Evolutionary conservation across 371 early-diverging fungal genomes (phyloP).

Genomic region (Haplosporangium sp.): DNA sequence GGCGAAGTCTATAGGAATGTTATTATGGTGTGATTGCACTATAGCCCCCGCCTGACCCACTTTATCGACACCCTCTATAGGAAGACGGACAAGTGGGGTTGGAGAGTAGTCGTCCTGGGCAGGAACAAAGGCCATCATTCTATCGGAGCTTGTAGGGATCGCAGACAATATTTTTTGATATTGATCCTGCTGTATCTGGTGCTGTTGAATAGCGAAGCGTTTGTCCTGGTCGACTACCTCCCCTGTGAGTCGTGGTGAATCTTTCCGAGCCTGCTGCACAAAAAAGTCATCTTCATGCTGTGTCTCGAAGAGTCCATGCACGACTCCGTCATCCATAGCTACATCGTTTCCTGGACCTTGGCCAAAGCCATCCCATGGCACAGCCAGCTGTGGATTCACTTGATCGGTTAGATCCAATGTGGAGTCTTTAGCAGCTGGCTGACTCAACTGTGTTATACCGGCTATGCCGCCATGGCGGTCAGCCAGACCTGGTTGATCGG

Average conservation of each 20-base stretch:
- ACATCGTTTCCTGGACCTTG: conserved; percentile 39
- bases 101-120: conserved; percentile 21
- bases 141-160: conserved; percentile 24
- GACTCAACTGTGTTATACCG: neutral
- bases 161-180: conserved; percentile 25
- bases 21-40: neutral
- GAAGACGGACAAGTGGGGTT: conserved; percentile 10
- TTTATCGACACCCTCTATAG: neutral
- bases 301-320: conserved; percentile 2
- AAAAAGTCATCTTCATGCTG: conserved; percentile 12
- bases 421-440: neutral
- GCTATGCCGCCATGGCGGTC: conserved; percentile 40
- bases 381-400: conserved; percentile 28
- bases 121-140: conserved; percentile 11
- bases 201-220: conserved; percentile 12
- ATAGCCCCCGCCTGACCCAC: conserved; percentile 19
- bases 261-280: conserved; percentile 18
- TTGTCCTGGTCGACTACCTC: conserved; percentile 3
- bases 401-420: conserved; percentile 19
- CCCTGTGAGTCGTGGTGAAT: conserved; percentile 5
- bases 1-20: conserved; percentile 21
- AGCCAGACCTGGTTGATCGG: conserved; percentile 25
- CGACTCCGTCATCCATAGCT: neutral
- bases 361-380: conserved; percentile 40
- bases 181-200: conserved; percentile 13